Evolutionary conservation across 2,329 filamentous ascomycete genomes (phyloP).

Genomic region (Beauveria australis): DNA sequence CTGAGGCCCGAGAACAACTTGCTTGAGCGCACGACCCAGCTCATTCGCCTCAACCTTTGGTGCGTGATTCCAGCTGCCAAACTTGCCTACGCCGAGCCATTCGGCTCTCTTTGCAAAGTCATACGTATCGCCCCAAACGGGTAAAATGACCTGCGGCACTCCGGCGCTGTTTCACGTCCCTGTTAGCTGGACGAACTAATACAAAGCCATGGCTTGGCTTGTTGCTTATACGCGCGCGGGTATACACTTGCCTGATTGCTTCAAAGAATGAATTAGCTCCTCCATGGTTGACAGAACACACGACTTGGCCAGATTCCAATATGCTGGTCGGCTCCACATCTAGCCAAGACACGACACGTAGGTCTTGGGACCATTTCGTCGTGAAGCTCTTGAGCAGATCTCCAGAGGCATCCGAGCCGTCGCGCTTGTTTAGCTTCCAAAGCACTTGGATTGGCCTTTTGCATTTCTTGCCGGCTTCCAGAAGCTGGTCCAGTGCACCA

Average conservation of each 20-base stretch:
- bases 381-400: conserved; percentile 13
- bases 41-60: background rate
- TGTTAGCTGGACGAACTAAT: background rate
- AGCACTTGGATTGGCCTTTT: conserved; percentile 15
- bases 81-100: conserved; percentile 30
- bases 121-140: conserved; percentile 35
- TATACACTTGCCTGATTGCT: conserved; percentile 28
- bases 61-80: conserved; percentile 22
- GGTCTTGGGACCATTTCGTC: conserved; percentile 15
- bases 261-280: conserved; percentile 36
- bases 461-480: background rate
- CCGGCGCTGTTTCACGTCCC: conserved; percentile 24
- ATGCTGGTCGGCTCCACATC: conserved; percentile 24
- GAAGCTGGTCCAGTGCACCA: conserved; percentile 14
- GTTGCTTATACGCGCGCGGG: background rate
- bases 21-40: background rate
- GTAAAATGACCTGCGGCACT: conserved; percentile 35
- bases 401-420: conserved; percentile 12
- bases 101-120: conserved; percentile 35
- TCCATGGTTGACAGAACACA: conserved; percentile 30
- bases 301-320: conserved; percentile 26
- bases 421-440: conserved; percentile 23
- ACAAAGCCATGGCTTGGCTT: too few species aligned
- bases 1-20: background rate
- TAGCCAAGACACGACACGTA: conserved; percentile 22